Base-by-base conservation (phyloP, 129 eudicot genomes). In the Cynara cardunculus region DNA sequence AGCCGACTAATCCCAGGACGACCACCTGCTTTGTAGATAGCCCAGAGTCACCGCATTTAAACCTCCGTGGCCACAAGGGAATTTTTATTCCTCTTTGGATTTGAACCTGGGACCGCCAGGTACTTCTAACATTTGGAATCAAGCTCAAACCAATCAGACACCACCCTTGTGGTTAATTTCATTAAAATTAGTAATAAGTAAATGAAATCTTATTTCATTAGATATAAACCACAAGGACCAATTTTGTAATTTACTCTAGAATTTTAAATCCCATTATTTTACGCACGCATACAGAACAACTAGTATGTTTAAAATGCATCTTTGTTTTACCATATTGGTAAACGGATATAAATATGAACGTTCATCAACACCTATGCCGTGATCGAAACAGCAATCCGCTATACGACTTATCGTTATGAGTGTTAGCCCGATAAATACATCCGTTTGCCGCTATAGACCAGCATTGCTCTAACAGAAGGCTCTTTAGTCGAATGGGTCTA, bases 401-500 rank as follows among this genome's bases (percentile, higher is more conserved):
- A 68, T 49, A 71, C 30, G n/a, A 69, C 72, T 37, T 19, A 35
- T 69, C 72, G 69, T 56, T 69, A 82, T 7, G 71, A 53, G 21
- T 75, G 53, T 82, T 49, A 37, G 22, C n/a, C 49, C 7, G 19
- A 68, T 69, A 69, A 39, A 34, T 34, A 34, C 85, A 76, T 9
- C 31, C 26, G 13, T 53, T 13, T 32, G 46, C 74, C 13, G 75
- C 59, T 65, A 67, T 32, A 25, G 26, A 74, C 27, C 27, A 67
- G 19, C 76, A 1, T 46, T 46, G 12, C 14, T 73, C 5, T 0
- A 31, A 31, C 1, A 21, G 22, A 13, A 25, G 25, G 69, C 67
- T 46, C 72, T 64, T 71, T 86, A 91, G 84, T 81, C 97, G 41
- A 94, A 94, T 4, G 98, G 97, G 84, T 94, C 97, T 4, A 92